Base-by-base conservation (phyloP, 768 basidiomycete species). In the Krasilnikovozyma curviuscula region DNA sequence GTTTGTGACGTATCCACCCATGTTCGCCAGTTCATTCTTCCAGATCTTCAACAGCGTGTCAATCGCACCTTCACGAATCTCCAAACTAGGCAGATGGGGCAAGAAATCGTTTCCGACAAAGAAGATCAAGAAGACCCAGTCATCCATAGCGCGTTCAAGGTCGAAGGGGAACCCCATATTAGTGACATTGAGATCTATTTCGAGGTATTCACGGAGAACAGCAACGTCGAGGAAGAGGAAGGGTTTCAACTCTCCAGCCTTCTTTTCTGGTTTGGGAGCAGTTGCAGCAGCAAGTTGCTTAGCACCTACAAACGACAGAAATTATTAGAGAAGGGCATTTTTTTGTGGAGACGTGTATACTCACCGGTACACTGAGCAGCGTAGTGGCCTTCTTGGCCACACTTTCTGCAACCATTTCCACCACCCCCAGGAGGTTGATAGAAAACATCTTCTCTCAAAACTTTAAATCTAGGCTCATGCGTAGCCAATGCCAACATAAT, bases 81-180 rank as follows among this genome's bases (percentile, higher is more conserved):
- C 93, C 72, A 98, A 76, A 50, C 82, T 85, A 23, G 93, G 93
- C 49, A 98, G 73, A 69, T 98, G 93, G 19, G 93, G 93, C 58
- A 98, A 73, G 74, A 98, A 89, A 71, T 95, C 86, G 70, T 98
- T 98, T 57, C 93, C 93, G 64, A 98, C 93, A 67, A 98, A 95
- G 77, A 98, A 98, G 57, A 97, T 97, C 60, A 98, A 76, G 61
- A 98, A 77, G 57, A 98, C 85, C 93, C 93, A 98, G 66, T 98
- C 93, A 73, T 98, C 93, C 66, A 98, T 83, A 31, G 93, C 88
- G 66, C 81, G 79, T 67, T 98, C 93, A 65, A 95, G 71, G 59
- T 82, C 77, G 73, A 91, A 95, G 28, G 79, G 77, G 68, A 93
- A 88, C 2, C 78, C 69, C 16, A 73, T 65, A 52, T 74, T 67